Evolutionary conservation across 345 rosid species (phyloP).

Genomic region (Atalantia buxifolia): DNA sequence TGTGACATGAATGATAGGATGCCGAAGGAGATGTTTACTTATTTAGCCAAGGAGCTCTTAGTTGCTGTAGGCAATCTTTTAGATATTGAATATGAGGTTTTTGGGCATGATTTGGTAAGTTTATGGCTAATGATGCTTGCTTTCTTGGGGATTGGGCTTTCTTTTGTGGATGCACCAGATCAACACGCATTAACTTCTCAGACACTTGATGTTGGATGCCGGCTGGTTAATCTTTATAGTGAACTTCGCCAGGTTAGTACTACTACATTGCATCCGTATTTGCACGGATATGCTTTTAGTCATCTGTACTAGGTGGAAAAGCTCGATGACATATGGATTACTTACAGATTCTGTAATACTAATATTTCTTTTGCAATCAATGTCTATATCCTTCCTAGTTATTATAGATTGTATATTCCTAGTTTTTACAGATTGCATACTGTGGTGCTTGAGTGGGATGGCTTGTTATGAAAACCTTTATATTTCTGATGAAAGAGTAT

Average conservation of each 20-base stretch:
- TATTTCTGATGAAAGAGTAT: not conserved
- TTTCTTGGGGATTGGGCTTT: constrained; percentile 43
- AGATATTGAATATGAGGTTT: constrained; percentile 77
- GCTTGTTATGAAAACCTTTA: not conserved
- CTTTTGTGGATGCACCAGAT: constrained; percentile 30
- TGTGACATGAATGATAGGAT: constrained; percentile 21
- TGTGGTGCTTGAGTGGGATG: not conserved
- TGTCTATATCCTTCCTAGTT: not conserved
- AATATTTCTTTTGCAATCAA: not conserved
- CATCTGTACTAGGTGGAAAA: not conserved
- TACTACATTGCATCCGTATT: not conserved
- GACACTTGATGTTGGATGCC: constrained; percentile 57
- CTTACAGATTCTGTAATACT: not conserved
- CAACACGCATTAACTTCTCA: constrained; percentile 37
- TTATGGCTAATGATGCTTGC: constrained; percentile 68
- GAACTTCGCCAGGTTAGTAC: constrained; percentile 91
- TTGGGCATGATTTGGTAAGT: constrained; percentile 58
- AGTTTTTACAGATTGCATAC: not conserved
- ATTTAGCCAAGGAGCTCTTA: constrained; percentile 58
- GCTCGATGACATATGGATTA: not conserved
- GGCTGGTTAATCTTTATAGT: constrained; percentile 67
- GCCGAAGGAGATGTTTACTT: constrained; percentile 34
- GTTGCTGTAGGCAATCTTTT: constrained; percentile 53
- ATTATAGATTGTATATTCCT: not conserved
- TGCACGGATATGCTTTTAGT: not conserved